Conservation (phyloP, 495 filamentous ascomycete species). For the Aspergillus carlsbadensis region DNA sequence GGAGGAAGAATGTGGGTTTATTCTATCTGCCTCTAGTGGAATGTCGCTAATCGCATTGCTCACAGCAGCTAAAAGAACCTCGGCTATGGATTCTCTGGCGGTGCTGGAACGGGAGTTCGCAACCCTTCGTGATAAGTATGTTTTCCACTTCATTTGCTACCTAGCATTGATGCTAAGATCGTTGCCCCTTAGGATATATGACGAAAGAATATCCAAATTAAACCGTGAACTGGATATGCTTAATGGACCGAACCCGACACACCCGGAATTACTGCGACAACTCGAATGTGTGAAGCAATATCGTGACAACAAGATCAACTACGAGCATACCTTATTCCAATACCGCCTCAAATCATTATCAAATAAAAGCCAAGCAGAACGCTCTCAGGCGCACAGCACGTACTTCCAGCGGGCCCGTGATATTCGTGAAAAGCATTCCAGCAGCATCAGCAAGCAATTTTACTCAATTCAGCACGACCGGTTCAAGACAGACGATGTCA, state of each 20-base stretch:
- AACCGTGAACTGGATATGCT: constrained; percentile 85
- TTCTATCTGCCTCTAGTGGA: neutral
- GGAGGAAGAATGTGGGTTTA: constrained; percentile 72
- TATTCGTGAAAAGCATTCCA: constrained; percentile 74
- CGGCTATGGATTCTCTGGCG: constrained; percentile 75
- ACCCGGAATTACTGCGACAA: constrained; percentile 85
- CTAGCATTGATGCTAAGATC: constrained; percentile 13
- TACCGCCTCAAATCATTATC: constrained; percentile 71
- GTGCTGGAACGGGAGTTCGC: constrained; percentile 82
- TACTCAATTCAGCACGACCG: constrained; percentile 91
- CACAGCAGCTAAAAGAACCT: constrained; percentile 74
- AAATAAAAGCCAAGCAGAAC: constrained; percentile 71
- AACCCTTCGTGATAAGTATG: constrained; percentile 82
- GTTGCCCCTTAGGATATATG: constrained; percentile 63
- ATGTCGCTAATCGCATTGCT: neutral
- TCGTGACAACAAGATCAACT: constrained; percentile 72
- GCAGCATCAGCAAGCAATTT: constrained; percentile 77
- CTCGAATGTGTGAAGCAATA: constrained; percentile 79
- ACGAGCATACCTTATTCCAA: constrained; percentile 67
- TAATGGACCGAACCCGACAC: constrained; percentile 69
- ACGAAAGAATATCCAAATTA: constrained; percentile 77
- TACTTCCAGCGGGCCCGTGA: constrained; percentile 82
- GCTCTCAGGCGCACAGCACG: constrained; percentile 79
- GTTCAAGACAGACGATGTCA: constrained; percentile 74
- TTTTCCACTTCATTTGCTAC: neutral